phyloP scores from a whole-genome alignment of 208 protist genomes.

The Herpetomonas samuelpessoai region DNA sequence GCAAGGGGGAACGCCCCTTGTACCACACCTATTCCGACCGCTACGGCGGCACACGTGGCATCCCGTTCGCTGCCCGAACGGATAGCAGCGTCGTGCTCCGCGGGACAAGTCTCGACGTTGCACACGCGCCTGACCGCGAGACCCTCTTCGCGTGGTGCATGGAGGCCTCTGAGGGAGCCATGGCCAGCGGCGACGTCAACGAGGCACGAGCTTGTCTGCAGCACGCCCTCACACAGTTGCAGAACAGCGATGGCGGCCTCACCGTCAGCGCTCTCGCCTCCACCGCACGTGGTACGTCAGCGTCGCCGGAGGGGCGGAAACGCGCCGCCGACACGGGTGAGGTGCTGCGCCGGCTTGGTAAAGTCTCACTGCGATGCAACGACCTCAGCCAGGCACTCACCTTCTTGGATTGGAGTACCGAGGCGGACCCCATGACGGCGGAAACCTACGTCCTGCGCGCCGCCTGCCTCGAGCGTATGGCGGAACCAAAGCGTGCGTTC shows the following conservation, averaged over 20 bases:
- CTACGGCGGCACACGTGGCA: constrained; percentile 55
- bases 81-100: constrained; percentile 24
- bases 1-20: constrained; percentile 49
- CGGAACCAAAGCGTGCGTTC: constrained; percentile 40
- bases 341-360: constrained; percentile 55
- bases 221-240: constrained; percentile 59
- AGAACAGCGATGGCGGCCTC: constrained; percentile 35
- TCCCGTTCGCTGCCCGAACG: constrained; percentile 58
- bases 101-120: not conserved
- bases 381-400: constrained; percentile 55
- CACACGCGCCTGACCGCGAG: not conserved
- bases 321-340: constrained; percentile 26
- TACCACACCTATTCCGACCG: constrained; percentile 80
- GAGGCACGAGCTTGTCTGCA: constrained; percentile 44
- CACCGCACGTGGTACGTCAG: constrained; percentile 7
- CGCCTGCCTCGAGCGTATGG: constrained; percentile 69
- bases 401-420: constrained; percentile 53
- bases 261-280: constrained; percentile 9
- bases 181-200: constrained; percentile 34
- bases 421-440: constrained; percentile 58
- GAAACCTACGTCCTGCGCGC: constrained; percentile 72
- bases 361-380: constrained; percentile 50
- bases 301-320: constrained; percentile 15
- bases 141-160: constrained; percentile 37
- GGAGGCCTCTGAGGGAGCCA: constrained; percentile 22